Percentiles rank a stretch among this genome's conserved stretches.
These are phyloP conservation scores for Haplosporangium sp. DNA, from an alignment of 371 early-diverging fungal species.

Conservation along the genomic window DNA sequence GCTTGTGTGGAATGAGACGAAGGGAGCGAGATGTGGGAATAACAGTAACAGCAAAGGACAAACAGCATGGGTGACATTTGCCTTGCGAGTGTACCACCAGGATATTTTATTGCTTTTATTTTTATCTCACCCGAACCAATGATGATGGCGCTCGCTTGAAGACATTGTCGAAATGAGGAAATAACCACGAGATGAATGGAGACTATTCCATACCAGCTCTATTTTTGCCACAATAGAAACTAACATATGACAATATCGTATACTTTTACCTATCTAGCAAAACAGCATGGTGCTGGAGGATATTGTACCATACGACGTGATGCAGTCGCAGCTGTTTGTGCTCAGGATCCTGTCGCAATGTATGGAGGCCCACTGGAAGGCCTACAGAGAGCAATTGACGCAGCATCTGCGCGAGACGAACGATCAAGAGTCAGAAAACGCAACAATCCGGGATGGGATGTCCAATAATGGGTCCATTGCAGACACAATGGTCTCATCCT, in stretches of 20 bases:
- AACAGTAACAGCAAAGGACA: too few species aligned
- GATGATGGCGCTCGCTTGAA: too few species aligned
- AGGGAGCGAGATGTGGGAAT: too few species aligned
- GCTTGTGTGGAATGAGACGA: background rate
- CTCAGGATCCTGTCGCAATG: constrained; percentile 78
- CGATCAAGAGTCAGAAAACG: constrained; percentile 46
- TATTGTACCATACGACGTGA: constrained; percentile 65
- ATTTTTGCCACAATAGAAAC: background rate
- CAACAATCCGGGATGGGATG: constrained; percentile 28
- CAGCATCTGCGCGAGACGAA: constrained; percentile 40
- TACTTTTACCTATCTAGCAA: constrained; percentile 34
- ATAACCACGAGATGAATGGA: too few species aligned
- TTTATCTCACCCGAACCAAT: too few species aligned
- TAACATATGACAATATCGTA: background rate
- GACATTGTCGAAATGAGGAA: too few species aligned
- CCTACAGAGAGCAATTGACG: constrained; percentile 60
- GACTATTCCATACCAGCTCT: too few species aligned
- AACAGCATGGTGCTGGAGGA: constrained; percentile 64
- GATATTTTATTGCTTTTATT: too few species aligned
- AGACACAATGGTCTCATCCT: constrained; percentile 21
- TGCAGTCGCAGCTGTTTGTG: constrained; percentile 81
- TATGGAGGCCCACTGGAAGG: constrained; percentile 80
- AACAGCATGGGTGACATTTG: too few species aligned
- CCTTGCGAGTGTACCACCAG: too few species aligned
- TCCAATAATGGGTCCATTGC: constrained; percentile 15